Base-by-base conservation (phyloP, 1,284 basidiomycete species). In the Heterobasidion occidentale region DNA sequence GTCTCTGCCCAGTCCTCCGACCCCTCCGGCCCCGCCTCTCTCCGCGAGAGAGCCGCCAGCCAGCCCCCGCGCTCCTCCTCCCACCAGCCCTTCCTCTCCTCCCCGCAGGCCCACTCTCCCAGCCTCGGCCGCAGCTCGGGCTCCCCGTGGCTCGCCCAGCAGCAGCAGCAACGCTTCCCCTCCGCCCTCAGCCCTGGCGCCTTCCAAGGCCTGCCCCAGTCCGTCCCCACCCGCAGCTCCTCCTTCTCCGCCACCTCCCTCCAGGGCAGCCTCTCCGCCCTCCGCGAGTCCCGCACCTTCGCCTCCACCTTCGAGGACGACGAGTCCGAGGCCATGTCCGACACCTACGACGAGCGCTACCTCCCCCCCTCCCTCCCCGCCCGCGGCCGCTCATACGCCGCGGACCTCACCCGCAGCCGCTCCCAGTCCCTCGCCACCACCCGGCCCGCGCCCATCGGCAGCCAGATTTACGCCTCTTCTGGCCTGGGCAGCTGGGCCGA, bases 281-380 rank as follows among this genome's bases (percentile, higher is more conserved):
- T 88, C 77, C 80, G 85, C 57, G 85, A 84, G 54, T 73, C 75
- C 42, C 75, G 82, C 44, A 68, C 71, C 7, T 82, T 86, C 64
- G 73, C 78, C 9, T 84, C 82, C 53, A 85, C 83, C 3, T 80
- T 87, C 66, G 87, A 88, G 68, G 86, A 88, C 63, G 86, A 88
- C 69, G 86, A 88, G 69, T 79, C 78, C 2, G 83, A 85, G 57
- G 75, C 74, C 9, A 68, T 77, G 33, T 80, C 77, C 53, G 78
- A 79, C 64, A 74, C 71, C 51, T 80, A 80, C 65, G 79, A 83
- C 57, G 83, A 83, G 44, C 76, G 72, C 56, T 82, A 73, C 62
- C 71, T 71, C 27, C 69, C 75, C 35, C 49, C 49, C 33, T 63
- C 65, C 59, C 61, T 63, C 51, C 62, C 65, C 51, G 68, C 74